Evolutionary conservation across 2,329 filamentous ascomycete species (phyloP).

Genomic region (Laburnicola sp.): DNA sequence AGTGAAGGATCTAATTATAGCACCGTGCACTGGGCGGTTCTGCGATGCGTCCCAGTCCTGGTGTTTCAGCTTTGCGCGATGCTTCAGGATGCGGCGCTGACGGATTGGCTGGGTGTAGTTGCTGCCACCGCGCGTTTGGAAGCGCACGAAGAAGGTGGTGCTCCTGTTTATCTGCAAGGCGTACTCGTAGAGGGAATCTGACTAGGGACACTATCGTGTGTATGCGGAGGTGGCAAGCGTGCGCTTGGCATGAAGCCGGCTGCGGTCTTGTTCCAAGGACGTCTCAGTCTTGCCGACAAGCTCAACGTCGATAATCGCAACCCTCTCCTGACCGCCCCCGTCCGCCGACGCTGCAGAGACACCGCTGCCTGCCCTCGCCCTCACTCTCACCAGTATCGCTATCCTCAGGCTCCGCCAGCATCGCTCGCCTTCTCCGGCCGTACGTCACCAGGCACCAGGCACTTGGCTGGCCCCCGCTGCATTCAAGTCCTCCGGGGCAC

Average conservation of each 20-base stretch:
- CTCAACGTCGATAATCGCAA: slow-evolving; percentile 3
- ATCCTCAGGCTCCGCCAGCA: slow-evolving; percentile 10
- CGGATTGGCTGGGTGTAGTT: slow-evolving; percentile 2
- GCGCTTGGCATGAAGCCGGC: slow-evolving; percentile 11
- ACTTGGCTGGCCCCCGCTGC: slow-evolving; percentile 19
- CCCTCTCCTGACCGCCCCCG: slow-evolving; percentile 11
- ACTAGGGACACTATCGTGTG: slow-evolving; percentile 3
- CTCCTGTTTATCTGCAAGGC: slow-evolving; percentile 7
- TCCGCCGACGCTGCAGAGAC: slow-evolving; percentile 2
- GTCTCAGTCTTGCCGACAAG: slow-evolving; percentile 14
- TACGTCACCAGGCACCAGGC: slow-evolving; percentile 22
- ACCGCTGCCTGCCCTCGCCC: background rate
- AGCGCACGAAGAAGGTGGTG: slow-evolving; percentile 2
- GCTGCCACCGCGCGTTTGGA: slow-evolving; percentile 4
- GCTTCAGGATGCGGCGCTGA: slow-evolving; percentile 6
- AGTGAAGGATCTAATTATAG: background rate
- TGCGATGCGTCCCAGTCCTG: background rate
- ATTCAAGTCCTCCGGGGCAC: slow-evolving; percentile 10
- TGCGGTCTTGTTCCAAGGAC: slow-evolving; percentile 10
- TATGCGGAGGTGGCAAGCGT: slow-evolving; percentile 16
- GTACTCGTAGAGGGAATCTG: background rate
- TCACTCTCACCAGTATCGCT: slow-evolving; percentile 10
- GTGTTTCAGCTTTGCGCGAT: slow-evolving; percentile 21
- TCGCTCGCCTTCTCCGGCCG: slow-evolving; percentile 6
- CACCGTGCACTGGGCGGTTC: slow-evolving; percentile 2